These are phyloP conservation scores for Solanum dulcamara DNA, from an alignment of 257 asterid species.

Conservation along the genomic window DNA sequence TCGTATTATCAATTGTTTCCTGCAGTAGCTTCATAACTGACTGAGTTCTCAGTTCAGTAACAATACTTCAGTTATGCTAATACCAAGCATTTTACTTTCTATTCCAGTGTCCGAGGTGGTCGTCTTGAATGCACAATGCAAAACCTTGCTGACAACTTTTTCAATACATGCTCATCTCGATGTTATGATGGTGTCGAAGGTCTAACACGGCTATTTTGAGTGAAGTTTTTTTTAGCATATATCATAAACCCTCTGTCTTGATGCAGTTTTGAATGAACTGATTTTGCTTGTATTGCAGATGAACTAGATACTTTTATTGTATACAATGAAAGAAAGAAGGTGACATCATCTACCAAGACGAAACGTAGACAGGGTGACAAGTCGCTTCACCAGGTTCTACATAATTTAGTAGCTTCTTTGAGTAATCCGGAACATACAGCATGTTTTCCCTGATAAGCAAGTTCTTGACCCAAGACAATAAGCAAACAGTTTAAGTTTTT, in stretches of 20 bases:
- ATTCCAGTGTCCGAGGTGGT: conserved; percentile 75
- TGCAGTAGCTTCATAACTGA: not conserved
- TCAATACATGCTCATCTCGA: conserved; percentile 53
- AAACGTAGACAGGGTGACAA: conserved; percentile 50
- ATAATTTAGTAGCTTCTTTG: not conserved
- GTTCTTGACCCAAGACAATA: not conserved
- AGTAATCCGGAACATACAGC: not conserved
- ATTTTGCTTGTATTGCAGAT: conserved; percentile 31
- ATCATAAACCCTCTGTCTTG: not conserved
- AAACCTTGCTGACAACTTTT: conserved; percentile 83
- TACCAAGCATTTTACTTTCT: conserved; percentile 3
- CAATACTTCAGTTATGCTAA: not conserved
- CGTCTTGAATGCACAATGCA: conserved; percentile 99
- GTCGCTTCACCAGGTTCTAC: conserved; percentile 77
- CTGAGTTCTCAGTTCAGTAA: not conserved
- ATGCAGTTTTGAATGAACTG: not conserved
- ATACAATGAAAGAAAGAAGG: conserved; percentile 81
- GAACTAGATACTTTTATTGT: conserved; percentile 83
- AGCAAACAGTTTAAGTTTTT: not conserved
- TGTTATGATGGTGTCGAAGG: conserved; percentile 65
- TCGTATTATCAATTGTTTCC: not conserved
- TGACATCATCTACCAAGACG: conserved; percentile 96
- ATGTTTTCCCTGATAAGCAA: not conserved
- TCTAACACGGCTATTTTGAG: not conserved
- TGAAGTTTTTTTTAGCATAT: not conserved